A percentile compares a stretch with the other conserved stretches of the same genome.
Evolutionary conservation across 2,329 filamentous ascomycete species (phyloP).

Genomic region (Colletotrichum cordylinicola): DNA sequence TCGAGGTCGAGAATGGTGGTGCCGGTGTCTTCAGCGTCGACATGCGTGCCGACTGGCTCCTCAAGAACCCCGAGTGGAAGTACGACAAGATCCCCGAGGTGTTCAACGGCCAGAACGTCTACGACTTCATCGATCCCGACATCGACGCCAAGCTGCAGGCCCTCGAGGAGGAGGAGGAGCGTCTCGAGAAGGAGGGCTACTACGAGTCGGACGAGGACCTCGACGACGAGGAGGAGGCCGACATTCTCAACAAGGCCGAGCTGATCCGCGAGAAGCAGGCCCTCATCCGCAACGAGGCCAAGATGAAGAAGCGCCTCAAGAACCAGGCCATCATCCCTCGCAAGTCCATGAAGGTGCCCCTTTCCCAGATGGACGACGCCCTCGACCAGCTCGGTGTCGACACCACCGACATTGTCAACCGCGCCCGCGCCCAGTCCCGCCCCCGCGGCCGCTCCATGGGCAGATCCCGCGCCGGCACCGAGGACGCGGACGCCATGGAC

Average conservation of each 20-base stretch:
- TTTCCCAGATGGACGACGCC: conserved; percentile 86
- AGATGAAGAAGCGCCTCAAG: conserved; percentile 96
- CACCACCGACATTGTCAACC: conserved; percentile 74
- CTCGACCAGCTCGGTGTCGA: conserved; percentile 88
- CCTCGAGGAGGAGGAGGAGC: conserved; percentile 94
- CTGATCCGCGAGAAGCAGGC: conserved; percentile 94
- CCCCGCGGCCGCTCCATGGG: conserved; percentile 74
- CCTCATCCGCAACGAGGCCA: conserved; percentile 90
- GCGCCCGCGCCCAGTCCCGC: conserved; percentile 72
- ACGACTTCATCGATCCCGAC: conserved; percentile 96
- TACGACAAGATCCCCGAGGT: conserved; percentile 95
- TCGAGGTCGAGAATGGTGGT: conserved; percentile 91
- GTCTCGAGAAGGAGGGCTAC: conserved; percentile 87
- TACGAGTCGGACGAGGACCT: conserved; percentile 86
- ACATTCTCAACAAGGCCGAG: conserved; percentile 89
- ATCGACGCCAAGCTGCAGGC: conserved; percentile 92
- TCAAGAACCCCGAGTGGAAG: conserved; percentile 92
- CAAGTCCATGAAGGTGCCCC: conserved; percentile 77
- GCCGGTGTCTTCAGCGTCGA: conserved; percentile 97
- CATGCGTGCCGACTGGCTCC: conserved; percentile 84
- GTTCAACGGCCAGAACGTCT: conserved; percentile 94
- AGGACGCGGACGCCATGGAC: conserved; percentile 78
- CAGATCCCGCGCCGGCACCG: conserved; percentile 66
- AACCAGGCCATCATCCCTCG: conserved; percentile 94
- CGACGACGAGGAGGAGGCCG: conserved; percentile 87